A percentile compares a stretch with the other conserved stretches of the same genome.
Evolutionary conservation across 805 yeast genomes (phyloP).

Genomic region (Lipomyces mesembrius): DNA sequence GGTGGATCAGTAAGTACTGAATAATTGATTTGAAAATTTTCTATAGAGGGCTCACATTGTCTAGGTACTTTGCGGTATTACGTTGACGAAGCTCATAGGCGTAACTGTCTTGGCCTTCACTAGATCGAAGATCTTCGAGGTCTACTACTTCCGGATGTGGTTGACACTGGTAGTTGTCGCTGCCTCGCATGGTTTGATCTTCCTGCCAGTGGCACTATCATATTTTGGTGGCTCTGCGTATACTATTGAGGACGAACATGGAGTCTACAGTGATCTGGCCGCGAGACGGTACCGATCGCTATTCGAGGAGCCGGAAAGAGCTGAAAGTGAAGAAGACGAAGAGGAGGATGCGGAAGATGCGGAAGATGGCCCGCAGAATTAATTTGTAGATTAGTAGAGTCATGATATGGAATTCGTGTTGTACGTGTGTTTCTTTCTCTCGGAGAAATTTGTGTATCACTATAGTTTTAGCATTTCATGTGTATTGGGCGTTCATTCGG

Average conservation of each 20-base stretch:
- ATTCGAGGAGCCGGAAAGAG: conserved; percentile 12
- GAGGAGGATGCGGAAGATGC: neutral
- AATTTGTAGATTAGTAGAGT: too few species aligned
- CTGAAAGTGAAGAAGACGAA: conserved; percentile 8
- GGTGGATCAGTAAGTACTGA: conserved; percentile 64
- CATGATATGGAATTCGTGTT: neutral
- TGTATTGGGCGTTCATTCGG: neutral
- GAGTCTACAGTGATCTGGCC: neutral
- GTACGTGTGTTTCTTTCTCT: neutral
- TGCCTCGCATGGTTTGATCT: conserved; percentile 73
- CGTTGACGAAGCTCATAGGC: conserved; percentile 87
- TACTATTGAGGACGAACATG: conserved; percentile 45
- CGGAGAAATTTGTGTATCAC: neutral
- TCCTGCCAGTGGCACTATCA: conserved; percentile 76
- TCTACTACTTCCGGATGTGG: conserved; percentile 97
- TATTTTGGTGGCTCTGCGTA: conserved; percentile 65
- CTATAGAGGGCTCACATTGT: neutral
- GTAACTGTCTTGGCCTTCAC: conserved; percentile 86
- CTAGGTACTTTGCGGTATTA: conserved; percentile 80
- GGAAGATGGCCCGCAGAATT: neutral
- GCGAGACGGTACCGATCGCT: conserved; percentile 12
- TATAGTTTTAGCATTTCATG: neutral
- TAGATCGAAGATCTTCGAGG: conserved; percentile 81
- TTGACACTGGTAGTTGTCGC: conserved; percentile 75
- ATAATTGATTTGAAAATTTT: neutral